Conservation (phyloP, 2,329 filamentous ascomycete genomes). For the Pyricularia sp. region DNA sequence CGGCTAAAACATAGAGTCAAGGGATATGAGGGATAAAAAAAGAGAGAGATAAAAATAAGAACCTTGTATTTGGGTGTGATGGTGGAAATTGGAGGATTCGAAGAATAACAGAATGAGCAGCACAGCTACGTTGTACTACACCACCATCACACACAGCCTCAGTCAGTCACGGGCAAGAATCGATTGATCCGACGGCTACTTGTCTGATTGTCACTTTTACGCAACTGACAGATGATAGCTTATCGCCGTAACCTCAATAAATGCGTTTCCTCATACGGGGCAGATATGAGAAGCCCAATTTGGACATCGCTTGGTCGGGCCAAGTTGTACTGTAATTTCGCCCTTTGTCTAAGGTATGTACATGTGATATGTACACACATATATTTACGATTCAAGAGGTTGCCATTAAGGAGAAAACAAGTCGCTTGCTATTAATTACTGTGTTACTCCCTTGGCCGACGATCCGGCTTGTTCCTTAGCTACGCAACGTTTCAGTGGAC, state of each 20-base stretch:
- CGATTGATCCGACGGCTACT: background rate
- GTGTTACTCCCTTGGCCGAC: background rate
- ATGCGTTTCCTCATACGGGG: background rate
- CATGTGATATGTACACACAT: background rate
- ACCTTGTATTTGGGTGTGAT: background rate
- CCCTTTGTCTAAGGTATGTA: no score
- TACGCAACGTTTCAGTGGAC: background rate
- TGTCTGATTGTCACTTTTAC: background rate
- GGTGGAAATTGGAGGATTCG: background rate
- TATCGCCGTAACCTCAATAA: background rate
- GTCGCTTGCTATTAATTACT: background rate
- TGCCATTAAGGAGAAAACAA: background rate
- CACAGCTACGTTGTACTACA: no score
- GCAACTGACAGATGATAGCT: background rate
- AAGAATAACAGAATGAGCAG: background rate
- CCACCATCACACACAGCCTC: background rate
- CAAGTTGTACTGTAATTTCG: background rate
- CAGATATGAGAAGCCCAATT: background rate
- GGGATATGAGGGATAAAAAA: background rate
- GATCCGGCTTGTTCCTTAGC: background rate
- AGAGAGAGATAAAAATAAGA: no score
- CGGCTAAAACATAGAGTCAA: no score
- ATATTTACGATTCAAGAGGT: background rate
- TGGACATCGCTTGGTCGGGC: no score
- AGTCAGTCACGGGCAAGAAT: background rate